Conservation (phyloP, 345 rosid genomes). For the Adansonia digitata region DNA sequence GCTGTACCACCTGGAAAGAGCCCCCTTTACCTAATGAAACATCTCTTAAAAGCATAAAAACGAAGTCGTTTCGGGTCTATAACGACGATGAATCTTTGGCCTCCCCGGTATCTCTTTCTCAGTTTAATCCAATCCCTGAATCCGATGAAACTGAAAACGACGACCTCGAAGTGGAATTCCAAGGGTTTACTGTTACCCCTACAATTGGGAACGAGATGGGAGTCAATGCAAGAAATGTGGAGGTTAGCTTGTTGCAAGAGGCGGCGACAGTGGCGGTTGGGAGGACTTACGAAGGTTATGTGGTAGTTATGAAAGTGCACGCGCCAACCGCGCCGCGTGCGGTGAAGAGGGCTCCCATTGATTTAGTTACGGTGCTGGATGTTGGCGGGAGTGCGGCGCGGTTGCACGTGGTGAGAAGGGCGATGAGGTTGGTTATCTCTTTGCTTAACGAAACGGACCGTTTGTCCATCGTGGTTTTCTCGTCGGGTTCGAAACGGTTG, state of each 20-base stretch:
- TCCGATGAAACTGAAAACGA: conserved; percentile 66
- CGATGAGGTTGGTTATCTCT: conserved; percentile 56
- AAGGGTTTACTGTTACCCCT: conserved; percentile 44
- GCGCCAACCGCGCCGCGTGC: conserved; percentile 43
- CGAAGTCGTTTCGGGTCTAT: conserved; percentile 48
- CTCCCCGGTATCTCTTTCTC: conserved; percentile 44
- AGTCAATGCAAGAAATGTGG: conserved; percentile 28
- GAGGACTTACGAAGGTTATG: conserved; percentile 50
- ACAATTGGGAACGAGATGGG: not conserved
- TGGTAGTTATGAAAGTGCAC: conserved; percentile 51
- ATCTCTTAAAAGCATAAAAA: conserved; percentile 22
- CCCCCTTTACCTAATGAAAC: conserved; percentile 30
- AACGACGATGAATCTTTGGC: conserved; percentile 72
- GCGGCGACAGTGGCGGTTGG: conserved; percentile 56
- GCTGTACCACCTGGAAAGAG: conserved; percentile 63
- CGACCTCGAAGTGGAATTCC: conserved; percentile 37
- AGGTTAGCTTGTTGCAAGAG: conserved; percentile 51
- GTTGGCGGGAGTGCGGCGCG: conserved; percentile 45
- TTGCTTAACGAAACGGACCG: conserved; percentile 57
- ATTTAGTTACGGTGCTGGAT: conserved; percentile 64
- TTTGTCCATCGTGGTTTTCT: conserved; percentile 73
- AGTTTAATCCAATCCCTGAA: conserved; percentile 70
- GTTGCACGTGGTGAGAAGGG: conserved; percentile 52
- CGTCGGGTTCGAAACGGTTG: conserved; percentile 64
- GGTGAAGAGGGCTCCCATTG: conserved; percentile 50